Conservation (phyloP, 2,329 filamentous ascomycete species). For the Monilinia aucupariae region DNA sequence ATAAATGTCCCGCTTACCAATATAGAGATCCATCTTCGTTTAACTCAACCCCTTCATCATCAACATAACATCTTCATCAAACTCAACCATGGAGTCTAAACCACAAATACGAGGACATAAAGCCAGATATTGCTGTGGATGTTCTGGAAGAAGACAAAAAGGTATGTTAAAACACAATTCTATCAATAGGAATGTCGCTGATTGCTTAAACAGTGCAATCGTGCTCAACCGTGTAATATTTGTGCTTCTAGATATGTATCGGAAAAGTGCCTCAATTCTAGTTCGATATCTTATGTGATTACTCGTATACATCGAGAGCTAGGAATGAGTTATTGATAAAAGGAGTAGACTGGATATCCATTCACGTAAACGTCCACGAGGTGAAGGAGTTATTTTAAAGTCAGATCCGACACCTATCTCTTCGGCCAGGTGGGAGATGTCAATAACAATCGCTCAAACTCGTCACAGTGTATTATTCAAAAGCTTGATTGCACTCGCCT, state of each 20-base stretch:
- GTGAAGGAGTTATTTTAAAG: slow-evolving; percentile 34
- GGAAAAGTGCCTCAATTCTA: slow-evolving; percentile 52
- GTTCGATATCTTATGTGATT: slow-evolving; percentile 47
- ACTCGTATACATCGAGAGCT: rapidly evolving
- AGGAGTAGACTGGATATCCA: slow-evolving; percentile 1
- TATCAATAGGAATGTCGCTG: neutral
- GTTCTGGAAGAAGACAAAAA: slow-evolving; percentile 31
- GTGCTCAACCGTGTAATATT: slow-evolving; percentile 30
- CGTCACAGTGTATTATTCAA: too few species aligned
- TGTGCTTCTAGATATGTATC: slow-evolving; percentile 38
- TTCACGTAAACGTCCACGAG: slow-evolving; percentile 42
- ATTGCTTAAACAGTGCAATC: slow-evolving; percentile 7
- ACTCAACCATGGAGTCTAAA: slow-evolving; percentile 1
- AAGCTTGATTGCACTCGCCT: too few species aligned
- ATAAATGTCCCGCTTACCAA: too few species aligned
- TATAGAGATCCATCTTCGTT: too few species aligned
- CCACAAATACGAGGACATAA: slow-evolving; percentile 47
- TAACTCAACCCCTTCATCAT: neutral
- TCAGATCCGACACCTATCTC: slow-evolving; percentile 14
- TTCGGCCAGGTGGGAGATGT: slow-evolving; percentile 10
- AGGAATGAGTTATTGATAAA: neutral
- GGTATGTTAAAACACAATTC: slow-evolving; percentile 1
- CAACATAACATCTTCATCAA: neutral
- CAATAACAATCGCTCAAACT: too few species aligned
- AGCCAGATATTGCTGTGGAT: slow-evolving; percentile 57